Conservation (phyloP, 805 yeast species). For the Candida saitoana region DNA sequence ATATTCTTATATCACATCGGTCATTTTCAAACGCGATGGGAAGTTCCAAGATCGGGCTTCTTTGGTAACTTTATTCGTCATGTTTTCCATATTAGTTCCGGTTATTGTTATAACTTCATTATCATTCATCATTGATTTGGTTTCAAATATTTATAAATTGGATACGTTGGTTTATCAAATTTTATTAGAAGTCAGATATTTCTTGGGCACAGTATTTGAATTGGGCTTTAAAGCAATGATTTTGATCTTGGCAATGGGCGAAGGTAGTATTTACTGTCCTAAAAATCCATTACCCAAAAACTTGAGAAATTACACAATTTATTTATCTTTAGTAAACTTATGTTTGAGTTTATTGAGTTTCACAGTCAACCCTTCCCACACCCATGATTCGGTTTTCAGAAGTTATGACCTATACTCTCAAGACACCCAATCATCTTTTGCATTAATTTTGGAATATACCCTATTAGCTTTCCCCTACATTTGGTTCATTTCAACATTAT, state of each 20-base stretch:
- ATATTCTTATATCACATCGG: not conserved
- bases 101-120: not conserved
- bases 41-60: not conserved
- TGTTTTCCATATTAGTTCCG: not conserved
- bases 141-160: not conserved
- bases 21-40: not conserved
- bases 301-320: slow-evolving; percentile 16
- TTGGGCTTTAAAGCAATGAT: slow-evolving; percentile 7
- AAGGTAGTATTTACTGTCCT: slow-evolving; percentile 29
- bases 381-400: slow-evolving; percentile 1
- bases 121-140: not conserved
- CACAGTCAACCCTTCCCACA: not conserved
- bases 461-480: slow-evolving; percentile 8
- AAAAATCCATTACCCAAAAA: slow-evolving; percentile 9
- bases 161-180: not conserved
- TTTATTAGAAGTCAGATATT: not conserved
- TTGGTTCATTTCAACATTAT: slow-evolving; percentile 15
- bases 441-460: slow-evolving; percentile 1
- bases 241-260: slow-evolving; percentile 31
- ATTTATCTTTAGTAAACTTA: slow-evolving; percentile 5
- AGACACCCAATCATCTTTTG: slow-evolving; percentile 3
- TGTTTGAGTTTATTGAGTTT: not conserved
- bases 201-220: not conserved
- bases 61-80: not conserved
- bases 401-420: not conserved